phyloP scores from a whole-genome alignment of 495 filamentous ascomycete genomes.

The Aspergillus leporis region DNA sequence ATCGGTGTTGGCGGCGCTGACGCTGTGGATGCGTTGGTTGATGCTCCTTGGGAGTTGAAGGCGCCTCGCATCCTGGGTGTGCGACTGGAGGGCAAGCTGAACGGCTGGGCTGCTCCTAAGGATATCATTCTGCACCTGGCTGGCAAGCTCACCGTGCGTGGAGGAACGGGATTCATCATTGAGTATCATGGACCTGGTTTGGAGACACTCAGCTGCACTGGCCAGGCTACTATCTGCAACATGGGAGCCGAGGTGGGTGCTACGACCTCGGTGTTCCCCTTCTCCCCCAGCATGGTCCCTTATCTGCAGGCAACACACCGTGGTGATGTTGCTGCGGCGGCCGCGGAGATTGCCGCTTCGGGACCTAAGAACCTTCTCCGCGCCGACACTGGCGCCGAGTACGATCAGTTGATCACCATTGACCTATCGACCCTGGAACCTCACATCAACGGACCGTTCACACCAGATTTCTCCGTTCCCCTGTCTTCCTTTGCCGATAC shows the following conservation, averaged over 20 bases:
- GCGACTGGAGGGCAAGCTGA: constrained; percentile 77
- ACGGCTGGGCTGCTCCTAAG: constrained; percentile 90
- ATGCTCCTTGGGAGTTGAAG: constrained; percentile 96
- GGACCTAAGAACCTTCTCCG: constrained; percentile 42
- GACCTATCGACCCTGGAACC: constrained; percentile 88
- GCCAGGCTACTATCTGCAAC: constrained; percentile 90
- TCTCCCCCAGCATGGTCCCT: constrained; percentile 65
- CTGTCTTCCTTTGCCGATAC: constrained; percentile 83
- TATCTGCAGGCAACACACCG: constrained; percentile 87
- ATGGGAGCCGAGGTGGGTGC: constrained; percentile 95
- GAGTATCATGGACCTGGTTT: constrained; percentile 93
- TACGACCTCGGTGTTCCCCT: constrained; percentile 93
- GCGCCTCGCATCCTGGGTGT: constrained; percentile 90
- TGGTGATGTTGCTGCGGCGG: constrained; percentile 63
- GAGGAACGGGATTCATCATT: constrained; percentile 91
- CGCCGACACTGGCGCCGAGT: constrained; percentile 79
- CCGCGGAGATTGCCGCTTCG: constrained; percentile 43
- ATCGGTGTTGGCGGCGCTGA: constrained; percentile 98
- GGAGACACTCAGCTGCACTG: constrained; percentile 84
- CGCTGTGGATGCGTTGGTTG: constrained; percentile 94
- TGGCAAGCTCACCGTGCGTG: constrained; percentile 87
- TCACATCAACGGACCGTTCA: constrained; percentile 97
- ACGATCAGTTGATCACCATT: constrained; percentile 91
- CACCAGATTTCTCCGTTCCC: constrained; percentile 90
- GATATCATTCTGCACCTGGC: constrained; percentile 91